A percentile compares a stretch with the other conserved stretches of the same genome.
Evolutionary conservation across 2,329 filamentous ascomycete species (phyloP).

Genomic region (Talaromyces sp.): DNA sequence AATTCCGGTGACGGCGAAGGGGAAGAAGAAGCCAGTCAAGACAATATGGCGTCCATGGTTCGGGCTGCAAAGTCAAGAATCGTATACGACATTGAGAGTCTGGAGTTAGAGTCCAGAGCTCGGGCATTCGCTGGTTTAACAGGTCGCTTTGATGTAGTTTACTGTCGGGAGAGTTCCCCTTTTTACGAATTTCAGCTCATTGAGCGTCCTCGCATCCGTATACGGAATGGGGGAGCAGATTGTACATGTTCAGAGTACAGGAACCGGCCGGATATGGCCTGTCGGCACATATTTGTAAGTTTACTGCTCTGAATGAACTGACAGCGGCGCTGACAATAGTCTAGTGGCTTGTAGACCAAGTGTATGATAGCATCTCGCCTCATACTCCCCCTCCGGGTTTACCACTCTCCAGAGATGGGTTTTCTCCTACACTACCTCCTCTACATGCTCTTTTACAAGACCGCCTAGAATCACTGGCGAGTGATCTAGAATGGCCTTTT

Average conservation of each 20-base stretch:
- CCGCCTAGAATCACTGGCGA: slow-evolving; percentile 34
- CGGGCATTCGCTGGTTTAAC: slow-evolving; percentile 37
- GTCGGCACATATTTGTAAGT: slow-evolving; percentile 46
- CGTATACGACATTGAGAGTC: slow-evolving; percentile 34
- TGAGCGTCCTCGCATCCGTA: slow-evolving; percentile 37
- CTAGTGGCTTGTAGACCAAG: slow-evolving; percentile 45
- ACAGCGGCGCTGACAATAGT: slow-evolving; percentile 14
- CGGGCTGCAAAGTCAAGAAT: slow-evolving; percentile 35
- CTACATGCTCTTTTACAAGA: slow-evolving; percentile 36
- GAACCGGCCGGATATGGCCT: slow-evolving; percentile 33
- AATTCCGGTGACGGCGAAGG: slow-evolving; percentile 14
- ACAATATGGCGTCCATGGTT: slow-evolving; percentile 25
- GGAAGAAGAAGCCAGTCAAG: slow-evolving; percentile 5
- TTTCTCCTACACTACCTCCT: slow-evolving; percentile 30
- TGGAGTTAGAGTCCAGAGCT: slow-evolving; percentile 33
- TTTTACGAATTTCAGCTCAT: slow-evolving; percentile 41
- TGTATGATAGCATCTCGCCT: slow-evolving; percentile 37
- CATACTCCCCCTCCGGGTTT: slow-evolving; percentile 30
- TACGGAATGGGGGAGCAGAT: slow-evolving; percentile 31
- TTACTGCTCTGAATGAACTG: neutral
- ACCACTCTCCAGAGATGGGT: slow-evolving; percentile 34
- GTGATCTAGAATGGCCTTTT: slow-evolving; percentile 38
- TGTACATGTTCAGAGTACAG: slow-evolving; percentile 41
- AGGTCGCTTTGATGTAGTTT: slow-evolving; percentile 35
- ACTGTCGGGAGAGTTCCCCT: slow-evolving; percentile 31